Evolutionary conservation across 2,329 filamentous ascomycete genomes (phyloP), one percentile per base, ranked within the genome.

Genomic region (Fusarium cyanostomum): DNA sequence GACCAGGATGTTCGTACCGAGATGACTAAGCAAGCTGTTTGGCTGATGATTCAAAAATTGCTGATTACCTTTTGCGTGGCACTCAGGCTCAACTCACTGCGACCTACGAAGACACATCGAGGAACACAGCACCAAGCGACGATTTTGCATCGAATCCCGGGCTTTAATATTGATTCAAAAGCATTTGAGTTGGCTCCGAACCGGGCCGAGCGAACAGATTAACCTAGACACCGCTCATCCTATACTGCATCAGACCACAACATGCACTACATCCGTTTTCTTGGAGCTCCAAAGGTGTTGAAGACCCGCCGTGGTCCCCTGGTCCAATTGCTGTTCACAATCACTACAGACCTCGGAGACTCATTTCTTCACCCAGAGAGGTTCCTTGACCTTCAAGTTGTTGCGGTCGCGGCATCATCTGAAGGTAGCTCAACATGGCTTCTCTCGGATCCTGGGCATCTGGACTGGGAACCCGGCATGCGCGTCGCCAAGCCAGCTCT

Each of bases 211-310:
- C 24, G 7, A 48, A 3, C 13, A 13, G 16, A 11, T n/a, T 24
- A 11, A 35, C n/a, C 21, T 27, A 16, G 13, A 38, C 46, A 31
- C 42, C 13, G 12, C 41, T 35, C 43, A 31, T 31, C 24, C 21
- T 13, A 26, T 16, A 7, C 16, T 12, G 18, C 48, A 61, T 26
- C 53, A 27, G 30, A 7, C 31, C 45, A 12, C 52, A 62, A 56
- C 15, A 87, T 87, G 84, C 84, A 87, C 64, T 87, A 87, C 75
- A 80, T 86, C 55, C 80, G 84, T 34, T 78, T 86, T 6, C 74
- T 86, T 28, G 78, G 84, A 12, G 77, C 81, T 3, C 81, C 81
- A 3, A 77, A 76, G 63, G 69, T 82, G 39, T 70, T 72, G 1
- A 67, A 48, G 52, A 33, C 65, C 11, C 49, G 67, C 56, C 56